phyloP scores from a whole-genome alignment of 805 yeast species.

The Wickerhamomyces bisporus region DNA sequence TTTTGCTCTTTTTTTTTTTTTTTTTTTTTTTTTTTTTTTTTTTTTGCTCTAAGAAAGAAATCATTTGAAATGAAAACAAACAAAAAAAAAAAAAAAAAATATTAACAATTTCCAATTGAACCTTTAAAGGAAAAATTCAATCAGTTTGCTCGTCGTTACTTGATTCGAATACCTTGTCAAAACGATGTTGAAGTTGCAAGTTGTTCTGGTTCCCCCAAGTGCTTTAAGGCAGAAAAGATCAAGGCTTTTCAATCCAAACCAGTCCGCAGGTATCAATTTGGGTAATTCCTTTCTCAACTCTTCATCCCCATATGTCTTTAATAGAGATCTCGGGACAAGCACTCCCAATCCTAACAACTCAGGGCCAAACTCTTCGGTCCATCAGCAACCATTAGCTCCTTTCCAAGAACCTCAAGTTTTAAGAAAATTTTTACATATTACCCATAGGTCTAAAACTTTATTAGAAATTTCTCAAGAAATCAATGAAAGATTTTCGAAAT shows the following conservation, averaged over 20 bases:
- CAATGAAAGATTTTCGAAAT: constrained; percentile 46
- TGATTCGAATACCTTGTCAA: too few relatives aligned
- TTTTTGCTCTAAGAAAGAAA: too few relatives aligned
- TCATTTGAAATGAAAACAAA: not conserved
- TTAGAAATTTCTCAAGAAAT: constrained; percentile 49
- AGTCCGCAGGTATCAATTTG: not conserved
- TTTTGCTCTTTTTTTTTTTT: too few relatives aligned
- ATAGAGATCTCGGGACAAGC: constrained; percentile 31
- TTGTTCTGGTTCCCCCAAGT: constrained; percentile 39
- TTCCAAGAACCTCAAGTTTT: constrained; percentile 24
- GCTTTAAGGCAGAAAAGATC: constrained; percentile 18
- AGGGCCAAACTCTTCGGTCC: constrained; percentile 11
- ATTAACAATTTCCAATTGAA: too few relatives aligned
- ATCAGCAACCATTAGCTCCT: not conserved
- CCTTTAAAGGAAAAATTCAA: too few relatives aligned
- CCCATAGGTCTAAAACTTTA: constrained; percentile 43
- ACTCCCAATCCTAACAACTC: constrained; percentile 28
- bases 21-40: too few relatives aligned
- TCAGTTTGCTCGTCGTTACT: not conserved
- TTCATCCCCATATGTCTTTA: constrained; percentile 10
- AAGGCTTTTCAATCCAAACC: constrained; percentile 2
- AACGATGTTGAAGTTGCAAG: constrained; percentile 42
- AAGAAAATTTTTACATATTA: constrained; percentile 61
- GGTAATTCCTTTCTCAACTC: constrained; percentile 3
- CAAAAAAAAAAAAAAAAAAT: not conserved